Percentiles rank a stretch among this genome's conserved stretches.
phyloP scores from a whole-genome alignment of 2,329 filamentous ascomycete species.

The Monosporascus sp. region DNA sequence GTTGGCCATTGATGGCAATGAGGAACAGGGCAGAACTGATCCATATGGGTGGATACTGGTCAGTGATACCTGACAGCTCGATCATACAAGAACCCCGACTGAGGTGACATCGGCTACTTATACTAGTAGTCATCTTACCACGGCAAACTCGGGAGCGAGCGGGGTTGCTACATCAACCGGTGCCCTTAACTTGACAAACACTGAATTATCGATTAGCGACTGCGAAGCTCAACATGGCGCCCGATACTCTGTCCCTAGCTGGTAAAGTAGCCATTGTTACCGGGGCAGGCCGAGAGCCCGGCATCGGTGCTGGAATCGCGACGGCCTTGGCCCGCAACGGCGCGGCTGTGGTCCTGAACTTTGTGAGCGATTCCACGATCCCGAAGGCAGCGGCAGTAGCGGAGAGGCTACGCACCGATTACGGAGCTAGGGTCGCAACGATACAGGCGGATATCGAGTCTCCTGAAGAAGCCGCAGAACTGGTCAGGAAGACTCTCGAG shows the following conservation, averaged over 20 bases:
- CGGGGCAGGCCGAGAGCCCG: conserved; percentile 39
- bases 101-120: too few relatives aligned
- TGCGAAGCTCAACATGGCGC: conserved; percentile 15
- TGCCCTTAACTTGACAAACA: too few relatives aligned
- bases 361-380: conserved; percentile 30
- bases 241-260: conserved; percentile 32
- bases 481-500: conserved; percentile 31
- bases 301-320: conserved; percentile 40
- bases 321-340: conserved; percentile 35
- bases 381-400: conserved; percentile 27
- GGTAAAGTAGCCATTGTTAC: conserved; percentile 41
- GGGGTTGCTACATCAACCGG: too few relatives aligned
- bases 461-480: conserved; percentile 23
- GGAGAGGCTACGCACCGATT: conserved; percentile 17
- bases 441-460: conserved; percentile 30
- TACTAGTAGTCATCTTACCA: too few relatives aligned
- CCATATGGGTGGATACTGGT: too few relatives aligned
- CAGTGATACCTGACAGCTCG: too few relatives aligned
- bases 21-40: too few relatives aligned
- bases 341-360: conserved; percentile 35
- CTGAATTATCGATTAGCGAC: too few relatives aligned
- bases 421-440: conserved; percentile 26
- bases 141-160: too few relatives aligned
- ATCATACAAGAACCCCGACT: too few relatives aligned
- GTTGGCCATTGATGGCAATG: too few relatives aligned